These are phyloP conservation scores for Fusarium sp. DNA, from an alignment of 2,329 filamentous ascomycete species.

Conservation along the genomic window DNA sequence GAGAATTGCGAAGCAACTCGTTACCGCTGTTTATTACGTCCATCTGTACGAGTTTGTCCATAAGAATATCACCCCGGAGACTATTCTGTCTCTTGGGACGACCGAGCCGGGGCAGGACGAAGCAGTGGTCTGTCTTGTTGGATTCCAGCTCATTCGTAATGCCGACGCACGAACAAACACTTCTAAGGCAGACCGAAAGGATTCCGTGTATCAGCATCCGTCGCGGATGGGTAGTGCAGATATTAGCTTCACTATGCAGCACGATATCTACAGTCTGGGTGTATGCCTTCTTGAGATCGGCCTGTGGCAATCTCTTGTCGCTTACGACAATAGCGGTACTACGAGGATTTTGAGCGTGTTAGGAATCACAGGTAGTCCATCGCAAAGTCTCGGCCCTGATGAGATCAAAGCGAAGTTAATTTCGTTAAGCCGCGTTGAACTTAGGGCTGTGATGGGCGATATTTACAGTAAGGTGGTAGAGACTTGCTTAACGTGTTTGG, in stretches of 20 bases:
- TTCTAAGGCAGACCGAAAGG: not conserved
- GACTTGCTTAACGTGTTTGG: conserved; percentile 5
- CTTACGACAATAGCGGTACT: not conserved
- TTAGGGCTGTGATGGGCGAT: not conserved
- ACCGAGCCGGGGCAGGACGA: not conserved
- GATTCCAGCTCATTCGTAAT: conserved; percentile 3
- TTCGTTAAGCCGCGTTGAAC: not conserved
- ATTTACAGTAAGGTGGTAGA: not conserved
- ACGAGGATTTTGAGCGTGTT: not conserved
- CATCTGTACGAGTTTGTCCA: conserved; percentile 4
- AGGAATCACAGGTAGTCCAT: too few species aligned
- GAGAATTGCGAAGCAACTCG: not conserved
- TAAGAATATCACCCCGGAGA: not conserved
- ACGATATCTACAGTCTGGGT: conserved; percentile 6
- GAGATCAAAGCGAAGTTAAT: not conserved
- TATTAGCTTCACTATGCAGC: not conserved
- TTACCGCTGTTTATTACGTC: not conserved
- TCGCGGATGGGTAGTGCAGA: not conserved
- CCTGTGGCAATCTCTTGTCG: not conserved
- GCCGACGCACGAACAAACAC: not conserved
- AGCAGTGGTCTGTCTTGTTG: not conserved
- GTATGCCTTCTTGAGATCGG: conserved; percentile 9
- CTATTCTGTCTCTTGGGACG: not conserved
- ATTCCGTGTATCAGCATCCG: not conserved
- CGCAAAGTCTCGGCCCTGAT: not conserved